Conservation (phyloP, 2,329 filamentous ascomycete genomes). For the Graphilbum fragrans region DNA sequence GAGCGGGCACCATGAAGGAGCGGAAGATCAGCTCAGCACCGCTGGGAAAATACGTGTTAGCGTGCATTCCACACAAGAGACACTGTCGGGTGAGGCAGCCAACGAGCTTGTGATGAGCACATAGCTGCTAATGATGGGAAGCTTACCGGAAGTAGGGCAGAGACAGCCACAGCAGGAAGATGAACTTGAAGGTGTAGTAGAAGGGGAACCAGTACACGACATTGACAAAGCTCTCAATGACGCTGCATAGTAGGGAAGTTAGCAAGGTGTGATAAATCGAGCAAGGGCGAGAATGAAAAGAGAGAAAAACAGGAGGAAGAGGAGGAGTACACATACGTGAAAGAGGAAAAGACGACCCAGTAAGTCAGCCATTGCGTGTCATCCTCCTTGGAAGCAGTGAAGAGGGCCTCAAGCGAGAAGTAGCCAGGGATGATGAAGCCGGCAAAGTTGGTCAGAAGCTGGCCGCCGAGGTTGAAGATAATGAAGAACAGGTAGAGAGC, state of each 20-base stretch:
- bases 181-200: slow-evolving; percentile 99
- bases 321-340: slow-evolving; percentile 41
- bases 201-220: slow-evolving; percentile 95
- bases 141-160: slow-evolving; percentile 88
- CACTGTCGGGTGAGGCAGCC: no score
- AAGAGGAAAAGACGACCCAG: slow-evolving; percentile 76
- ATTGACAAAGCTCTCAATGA: slow-evolving; percentile 70
- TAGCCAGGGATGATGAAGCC: slow-evolving; percentile 75
- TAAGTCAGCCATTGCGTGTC: slow-evolving; percentile 78
- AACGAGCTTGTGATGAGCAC: no score
- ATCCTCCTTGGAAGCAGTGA: slow-evolving; percentile 58
- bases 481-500: slow-evolving; percentile 84
- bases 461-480: slow-evolving; percentile 83
- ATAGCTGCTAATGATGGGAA: no score
- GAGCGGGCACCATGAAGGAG: slow-evolving; percentile 83
- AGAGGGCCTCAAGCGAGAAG: slow-evolving; percentile 71
- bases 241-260: slow-evolving; percentile 26
- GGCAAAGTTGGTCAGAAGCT: slow-evolving; percentile 77
- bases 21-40: slow-evolving; percentile 95
- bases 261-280: neutral
- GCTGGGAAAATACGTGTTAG: slow-evolving; percentile 32
- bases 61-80: neutral
- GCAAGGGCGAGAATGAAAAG: neutral
- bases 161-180: slow-evolving; percentile 93
- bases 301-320: neutral